Evolutionary conservation across 2,329 filamentous ascomycete species (phyloP), one percentile per base, ranked within the genome.

Genomic region (Albifimbria verrucaria): DNA sequence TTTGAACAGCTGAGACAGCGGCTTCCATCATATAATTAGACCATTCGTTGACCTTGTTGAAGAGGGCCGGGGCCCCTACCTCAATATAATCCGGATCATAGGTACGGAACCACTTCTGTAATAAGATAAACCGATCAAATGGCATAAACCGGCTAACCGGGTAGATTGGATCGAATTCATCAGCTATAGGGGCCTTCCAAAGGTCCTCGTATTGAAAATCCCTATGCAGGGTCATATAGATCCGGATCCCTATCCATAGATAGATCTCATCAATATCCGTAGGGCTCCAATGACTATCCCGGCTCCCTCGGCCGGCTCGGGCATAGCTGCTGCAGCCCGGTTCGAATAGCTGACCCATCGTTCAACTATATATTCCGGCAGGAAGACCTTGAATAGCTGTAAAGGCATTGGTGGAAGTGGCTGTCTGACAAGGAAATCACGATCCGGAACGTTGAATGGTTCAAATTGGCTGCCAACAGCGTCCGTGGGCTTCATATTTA

Each of bases 321-420:
- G 43, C 43, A 23, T 23, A 45, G 43, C 20, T 22, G 20, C 43
- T 45, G 43, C 20, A 22, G 43, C 43, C 20, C 24, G 20, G 21
- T 51, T 45, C 18, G 36, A 45, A 42, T 51, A 51, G 18, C 32
- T 23, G 26, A 51, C 26, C 49, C 49, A 51, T 51, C 36, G 44
- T 18, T 51, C 39, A 22, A 51, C 39, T 26, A 32, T 25, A 17
- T 20, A 51, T 25, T 45, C 42, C 44, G 49, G 49, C n/a, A 51
- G 39, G 41, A 51, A 51, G 26, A 32, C 36, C 49, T 50, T 32
- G 48, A 50, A 50, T 43, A 50, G 48, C 48, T 50, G 6, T 22
- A 50, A 39, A 17, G 48, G 49, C 41, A 41, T 51, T 44, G 22
- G 49, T 36, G 49, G 49, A 24, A 51, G 49, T 18, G n/a, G n/a